Conservation (phyloP, 495 filamentous ascomycete genomes). For the Hypoxylon subgilvum region DNA sequence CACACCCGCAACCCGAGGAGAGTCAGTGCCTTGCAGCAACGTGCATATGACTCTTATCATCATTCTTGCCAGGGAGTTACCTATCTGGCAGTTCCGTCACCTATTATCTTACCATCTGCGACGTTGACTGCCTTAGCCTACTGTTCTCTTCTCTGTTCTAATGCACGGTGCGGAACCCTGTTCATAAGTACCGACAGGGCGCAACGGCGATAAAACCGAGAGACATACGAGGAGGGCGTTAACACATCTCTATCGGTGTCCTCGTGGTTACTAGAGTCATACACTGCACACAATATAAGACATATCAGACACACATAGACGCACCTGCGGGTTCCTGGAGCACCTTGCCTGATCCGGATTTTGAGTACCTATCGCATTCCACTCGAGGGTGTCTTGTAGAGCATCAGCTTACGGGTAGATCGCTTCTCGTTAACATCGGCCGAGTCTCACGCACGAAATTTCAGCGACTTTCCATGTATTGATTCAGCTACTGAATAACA, state of each 20-base stretch:
- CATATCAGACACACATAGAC: conserved; percentile 15
- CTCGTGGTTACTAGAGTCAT: conserved; percentile 35
- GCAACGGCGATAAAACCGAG: conserved; percentile 6
- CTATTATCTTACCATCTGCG: conserved; percentile 5
- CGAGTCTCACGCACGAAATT: conserved; percentile 5
- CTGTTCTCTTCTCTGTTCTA: conserved; percentile 5
- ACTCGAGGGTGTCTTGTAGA: conserved; percentile 16
- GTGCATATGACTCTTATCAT: conserved; percentile 35
- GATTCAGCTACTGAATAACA: conserved; percentile 15
- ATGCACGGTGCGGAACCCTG: conserved; percentile 1
- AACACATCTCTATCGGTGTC: conserved; percentile 20
- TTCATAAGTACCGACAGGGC: conserved; percentile 28
- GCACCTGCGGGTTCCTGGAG: conserved; percentile 31
- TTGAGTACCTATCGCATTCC: conserved; percentile 22
- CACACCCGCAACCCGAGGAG: conserved; percentile 8
- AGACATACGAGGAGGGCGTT: conserved; percentile 7
- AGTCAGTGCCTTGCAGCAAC: conserved; percentile 32
- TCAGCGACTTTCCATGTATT: conserved; percentile 22
- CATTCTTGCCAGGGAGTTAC: conserved; percentile 9
- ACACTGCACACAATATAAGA: conserved; percentile 7
- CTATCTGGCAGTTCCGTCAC: conserved; percentile 8
- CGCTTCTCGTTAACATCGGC: conserved; percentile 13
- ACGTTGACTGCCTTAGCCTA: conserved; percentile 18
- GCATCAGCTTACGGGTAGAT: conserved; percentile 29
- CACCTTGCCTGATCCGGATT: conserved; percentile 31